Evolutionary conservation across 306 rosid genomes (phyloP), one percentile per base, ranked within the genome.

Genomic region (Psophocarpus tetragonolobus): DNA sequence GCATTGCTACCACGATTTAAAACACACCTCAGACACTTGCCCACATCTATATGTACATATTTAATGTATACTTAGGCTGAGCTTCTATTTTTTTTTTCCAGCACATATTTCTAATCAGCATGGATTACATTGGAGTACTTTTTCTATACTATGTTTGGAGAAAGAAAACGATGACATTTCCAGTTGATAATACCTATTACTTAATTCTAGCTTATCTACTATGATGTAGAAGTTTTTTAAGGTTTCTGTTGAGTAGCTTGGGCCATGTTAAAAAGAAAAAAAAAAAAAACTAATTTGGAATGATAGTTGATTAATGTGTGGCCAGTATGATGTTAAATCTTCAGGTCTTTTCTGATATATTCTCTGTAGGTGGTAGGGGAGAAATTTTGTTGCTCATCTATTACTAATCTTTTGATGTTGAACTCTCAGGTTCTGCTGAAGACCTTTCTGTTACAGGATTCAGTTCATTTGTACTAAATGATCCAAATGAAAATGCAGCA

Each of bases 401-500:
- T 79, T 24, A 42, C 66, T 58, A 26, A 86, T 69, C 42, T 80
- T 84, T 74, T 41, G 23, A 63, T 65, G 45, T 36, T 74, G 58
- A 35, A 53, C 32, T 75, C 74, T 76, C 84, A 79, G 95, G 82
- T 42, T 74, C 82, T 62, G 68, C 79, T 29, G 87, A 84, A 79
- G 83, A 84, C 26, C n/a, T 18, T 74, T 50, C 33, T 48, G 21
- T 75, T 69, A 48, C 29, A 30, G 80, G 82, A 29, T 73, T 81
- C 66, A 78, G 66, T 80, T 73, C 88, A 1, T 69, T 82, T 51
- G 80, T 76, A 51, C 83, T 93, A 18, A 91, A 88, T 15, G 85
- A 93, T 85, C 95, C 91, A 72, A 78, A 74, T 58, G 82, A 85
- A 74, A 93, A 87, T 71, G 84, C 84, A 47, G 88, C 87, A 26